Conservation (phyloP, 225 moss, liverwort and hornwort species). For the Sphagnum contortum region DNA sequence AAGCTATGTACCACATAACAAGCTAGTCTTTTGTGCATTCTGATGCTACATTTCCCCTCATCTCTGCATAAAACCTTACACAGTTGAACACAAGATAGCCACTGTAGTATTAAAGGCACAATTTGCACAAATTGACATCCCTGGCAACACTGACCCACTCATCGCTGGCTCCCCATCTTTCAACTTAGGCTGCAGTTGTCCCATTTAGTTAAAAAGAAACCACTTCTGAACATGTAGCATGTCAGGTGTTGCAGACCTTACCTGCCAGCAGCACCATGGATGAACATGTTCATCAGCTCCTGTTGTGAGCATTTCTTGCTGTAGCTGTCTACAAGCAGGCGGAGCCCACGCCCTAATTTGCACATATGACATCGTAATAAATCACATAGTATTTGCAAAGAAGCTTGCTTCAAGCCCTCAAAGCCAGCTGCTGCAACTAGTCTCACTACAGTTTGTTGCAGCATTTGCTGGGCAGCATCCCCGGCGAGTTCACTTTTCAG, state of each 20-base stretch:
- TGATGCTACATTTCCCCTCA: not conserved
- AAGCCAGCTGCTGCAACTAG: constrained; percentile 63
- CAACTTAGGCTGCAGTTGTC: too few relatives aligned
- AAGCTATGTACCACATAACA: not conserved
- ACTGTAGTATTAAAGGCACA: too few relatives aligned
- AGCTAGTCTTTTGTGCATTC: not conserved
- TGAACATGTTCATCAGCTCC: constrained; percentile 66
- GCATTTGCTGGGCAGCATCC: constrained; percentile 47
- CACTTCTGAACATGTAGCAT: too few relatives aligned
- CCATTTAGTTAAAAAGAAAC: too few relatives aligned
- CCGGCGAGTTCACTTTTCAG: constrained; percentile 27
- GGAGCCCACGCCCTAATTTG: constrained; percentile 57
- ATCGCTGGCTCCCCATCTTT: too few relatives aligned
- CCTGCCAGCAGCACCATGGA: constrained; percentile 55
- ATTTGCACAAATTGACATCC: too few relatives aligned
- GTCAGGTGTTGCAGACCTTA: constrained; percentile 7
- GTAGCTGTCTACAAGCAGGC: constrained; percentile 60
- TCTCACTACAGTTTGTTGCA: constrained; percentile 53
- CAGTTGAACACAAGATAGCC: too few relatives aligned
- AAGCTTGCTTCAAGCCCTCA: constrained; percentile 62
- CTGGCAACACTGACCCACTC: too few relatives aligned
- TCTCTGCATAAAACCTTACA: too few relatives aligned
- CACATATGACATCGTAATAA: constrained; percentile 38
- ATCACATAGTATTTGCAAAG: constrained; percentile 56
- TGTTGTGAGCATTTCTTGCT: constrained; percentile 49